Percentiles rank a stretch among this genome's conserved stretches.
These are phyloP conservation scores for Nakazawaea siamensis DNA, from an alignment of 805 yeast species.

Conservation along the genomic window DNA sequence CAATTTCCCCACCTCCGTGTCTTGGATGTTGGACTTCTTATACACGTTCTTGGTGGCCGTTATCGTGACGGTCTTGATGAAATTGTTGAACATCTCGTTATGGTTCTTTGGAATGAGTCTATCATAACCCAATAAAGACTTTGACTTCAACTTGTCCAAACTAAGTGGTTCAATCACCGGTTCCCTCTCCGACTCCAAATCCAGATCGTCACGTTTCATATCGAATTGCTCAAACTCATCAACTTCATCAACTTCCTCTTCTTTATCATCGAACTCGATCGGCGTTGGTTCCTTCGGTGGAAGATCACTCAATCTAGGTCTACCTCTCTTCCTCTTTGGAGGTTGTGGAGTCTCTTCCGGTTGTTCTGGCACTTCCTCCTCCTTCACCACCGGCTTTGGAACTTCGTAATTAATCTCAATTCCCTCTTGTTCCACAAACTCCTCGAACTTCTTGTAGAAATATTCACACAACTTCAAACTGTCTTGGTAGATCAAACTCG, in stretches of 20 bases:
- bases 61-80: constrained; percentile 6
- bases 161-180: constrained; percentile 2
- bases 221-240: background rate
- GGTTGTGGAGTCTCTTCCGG: constrained; percentile 12
- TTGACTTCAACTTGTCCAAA: background rate
- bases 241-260: background rate
- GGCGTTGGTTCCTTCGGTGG: constrained; percentile 9
- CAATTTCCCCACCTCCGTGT: constrained; percentile 4
- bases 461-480: constrained; percentile 50
- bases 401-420: constrained; percentile 1
- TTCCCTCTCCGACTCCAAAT: constrained; percentile 8
- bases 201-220: constrained; percentile 6
- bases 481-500: constrained; percentile 64
- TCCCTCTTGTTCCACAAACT: constrained; percentile 12
- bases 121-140: constrained; percentile 1
- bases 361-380: constrained; percentile 12
- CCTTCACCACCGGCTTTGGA: constrained; percentile 2
- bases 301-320: constrained; percentile 16
- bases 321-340: constrained; percentile 18
- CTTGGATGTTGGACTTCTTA: constrained; percentile 5
- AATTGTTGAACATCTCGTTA: constrained; percentile 4
- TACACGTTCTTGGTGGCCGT: constrained; percentile 2
- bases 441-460: constrained; percentile 33
- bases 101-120: background rate
- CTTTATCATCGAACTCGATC: background rate